Evolutionary conservation across 495 filamentous ascomycete genomes (phyloP), one percentile per base, ranked within the genome.

Genomic region (Apiosordaria backusii): DNA sequence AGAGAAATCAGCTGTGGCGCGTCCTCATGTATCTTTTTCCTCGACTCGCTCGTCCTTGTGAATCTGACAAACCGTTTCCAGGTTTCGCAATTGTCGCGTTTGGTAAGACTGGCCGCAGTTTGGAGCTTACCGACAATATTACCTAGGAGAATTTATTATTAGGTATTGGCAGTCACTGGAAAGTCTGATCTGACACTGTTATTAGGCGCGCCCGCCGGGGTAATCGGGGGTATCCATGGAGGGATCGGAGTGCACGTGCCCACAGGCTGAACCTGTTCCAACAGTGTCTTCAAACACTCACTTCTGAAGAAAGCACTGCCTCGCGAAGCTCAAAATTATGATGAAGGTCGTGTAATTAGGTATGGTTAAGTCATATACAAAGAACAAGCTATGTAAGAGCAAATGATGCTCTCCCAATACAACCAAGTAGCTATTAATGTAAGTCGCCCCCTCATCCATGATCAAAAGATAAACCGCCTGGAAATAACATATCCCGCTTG

Each of bases 401-500:
- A 18, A 45, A 45, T 45, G 5, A 45, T 45, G 35, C 35, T 45
- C 35, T 45, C 2, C 35, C 35, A 45, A 45, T 15, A 45, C 35
- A 45, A 45, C 35, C 35, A 45, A 7, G 35, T 45, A 45, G 35
- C 35, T 45, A 45, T 45, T 45, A 45, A 15, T 45, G 35, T 45
- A 45, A 45, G 35, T 45, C 35, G 9, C 35, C 35, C 35, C 35
- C 35, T 45, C 35, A 35, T 35, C 29, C 29, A 35, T 35, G 29
- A 5, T 35, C 13, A 59, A 57, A 24, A n/a, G 25, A 50, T 52
- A 50, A 7, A 45, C 25, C 5, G 29, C 59, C 13, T 69, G 50
- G 13, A 72, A 61, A 13, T 45, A 45, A 13, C 35, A 45, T 26
- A 25, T n/a, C 15, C n/a, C 35, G 59, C 35, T 45, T 29, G 27